Evolutionary conservation across 148 eudicot genomes (phyloP).

Genomic region (Nepenthes gracilis): DNA sequence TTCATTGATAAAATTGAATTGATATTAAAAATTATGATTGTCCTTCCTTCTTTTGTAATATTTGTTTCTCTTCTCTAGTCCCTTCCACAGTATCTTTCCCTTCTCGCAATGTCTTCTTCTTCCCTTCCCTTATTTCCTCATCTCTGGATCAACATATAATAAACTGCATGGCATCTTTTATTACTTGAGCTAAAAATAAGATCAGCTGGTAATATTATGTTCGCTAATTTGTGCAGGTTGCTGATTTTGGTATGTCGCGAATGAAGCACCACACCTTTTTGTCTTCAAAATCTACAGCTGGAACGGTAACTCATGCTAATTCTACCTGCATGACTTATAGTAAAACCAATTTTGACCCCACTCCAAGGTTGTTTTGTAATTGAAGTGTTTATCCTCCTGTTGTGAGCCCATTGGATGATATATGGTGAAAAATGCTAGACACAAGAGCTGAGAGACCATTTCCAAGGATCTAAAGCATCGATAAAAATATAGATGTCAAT

Average conservation of each 20-base stretch:
- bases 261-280: constrained; percentile 83
- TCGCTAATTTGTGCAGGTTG: constrained; percentile 44
- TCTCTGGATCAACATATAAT: no score
- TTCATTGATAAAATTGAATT: no score
- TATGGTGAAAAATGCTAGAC: no score
- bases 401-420: not conserved
- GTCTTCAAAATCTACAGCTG: constrained; percentile 90
- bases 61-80: no score
- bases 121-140: no score
- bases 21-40: no score
- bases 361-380: not conserved
- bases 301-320: constrained; percentile 59
- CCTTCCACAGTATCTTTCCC: no score
- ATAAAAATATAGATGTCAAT: no score
- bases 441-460: no score
- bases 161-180: not conserved
- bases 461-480: no score
- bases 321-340: not conserved
- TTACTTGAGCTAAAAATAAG: not conserved
- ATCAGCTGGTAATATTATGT: not conserved
- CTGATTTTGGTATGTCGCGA: constrained; percentile 96
- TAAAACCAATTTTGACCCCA: not conserved
- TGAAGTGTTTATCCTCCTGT: not conserved
- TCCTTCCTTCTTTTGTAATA: no score
- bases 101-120: no score